Conservation (phyloP, 2,329 filamentous ascomycete species). For the Aspergillus calidoustus region DNA sequence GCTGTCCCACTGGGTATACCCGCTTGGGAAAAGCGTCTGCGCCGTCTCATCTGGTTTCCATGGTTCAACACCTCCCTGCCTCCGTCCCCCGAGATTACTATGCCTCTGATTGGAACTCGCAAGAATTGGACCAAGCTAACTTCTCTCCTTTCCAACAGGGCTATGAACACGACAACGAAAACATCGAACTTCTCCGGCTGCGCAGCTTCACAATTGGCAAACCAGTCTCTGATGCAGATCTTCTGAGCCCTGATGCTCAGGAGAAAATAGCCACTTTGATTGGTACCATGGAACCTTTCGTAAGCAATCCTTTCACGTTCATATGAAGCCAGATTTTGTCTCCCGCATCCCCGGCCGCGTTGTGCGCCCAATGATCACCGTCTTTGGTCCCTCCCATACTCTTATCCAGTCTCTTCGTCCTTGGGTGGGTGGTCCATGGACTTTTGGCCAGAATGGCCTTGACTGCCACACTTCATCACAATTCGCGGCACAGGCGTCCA, state of each 20-base stretch:
- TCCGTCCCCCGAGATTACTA: constrained; percentile 7
- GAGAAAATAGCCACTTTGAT: constrained; percentile 69
- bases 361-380: constrained; percentile 32
- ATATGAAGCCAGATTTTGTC: constrained; percentile 29
- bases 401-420: constrained; percentile 19
- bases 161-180: constrained; percentile 72
- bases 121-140: constrained; percentile 20
- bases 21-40: constrained; percentile 30
- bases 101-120: constrained; percentile 18
- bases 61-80: constrained; percentile 39
- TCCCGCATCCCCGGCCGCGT: constrained; percentile 26
- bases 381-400: constrained; percentile 14
- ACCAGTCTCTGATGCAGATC: constrained; percentile 67
- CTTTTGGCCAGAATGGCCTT: constrained; percentile 24
- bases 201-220: constrained; percentile 76
- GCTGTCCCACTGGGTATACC: constrained; percentile 24
- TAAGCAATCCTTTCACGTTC: constrained; percentile 64
- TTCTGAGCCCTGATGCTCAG: constrained; percentile 66
- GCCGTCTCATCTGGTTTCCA: constrained; percentile 44
- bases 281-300: constrained; percentile 74
- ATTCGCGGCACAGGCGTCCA: constrained; percentile 14
- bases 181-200: constrained; percentile 81
- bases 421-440: constrained; percentile 27
- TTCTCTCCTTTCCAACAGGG: constrained; percentile 58
- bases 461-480: constrained; percentile 20